A percentile compares a stretch with the other conserved stretches of the same genome.
Conservation (phyloP, 257 asterid genomes). For the Nicotiana paniculata region DNA sequence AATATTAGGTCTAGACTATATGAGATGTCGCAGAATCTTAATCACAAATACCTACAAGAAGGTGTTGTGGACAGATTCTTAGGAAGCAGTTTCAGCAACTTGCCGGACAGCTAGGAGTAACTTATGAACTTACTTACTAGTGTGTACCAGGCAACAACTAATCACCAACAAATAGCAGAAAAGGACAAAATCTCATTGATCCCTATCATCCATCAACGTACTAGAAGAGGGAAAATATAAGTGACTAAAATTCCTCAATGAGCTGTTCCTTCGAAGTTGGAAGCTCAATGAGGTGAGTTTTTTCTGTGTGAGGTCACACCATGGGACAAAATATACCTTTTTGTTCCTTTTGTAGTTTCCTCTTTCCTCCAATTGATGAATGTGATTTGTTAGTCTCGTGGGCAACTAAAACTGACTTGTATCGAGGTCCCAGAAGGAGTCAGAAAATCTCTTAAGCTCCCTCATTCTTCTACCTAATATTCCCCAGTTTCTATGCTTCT, state of each 20-base stretch:
- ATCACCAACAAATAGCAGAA: background rate
- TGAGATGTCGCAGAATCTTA: background rate
- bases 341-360: background rate
- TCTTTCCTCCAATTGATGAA: background rate
- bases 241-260: background rate
- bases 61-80: background rate
- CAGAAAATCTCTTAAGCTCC: background rate
- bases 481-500: background rate
- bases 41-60: constrained; percentile 3
- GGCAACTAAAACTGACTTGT: background rate
- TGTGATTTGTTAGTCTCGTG: background rate
- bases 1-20: background rate
- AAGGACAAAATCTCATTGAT: background rate
- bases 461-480: background rate
- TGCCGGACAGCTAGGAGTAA: background rate
- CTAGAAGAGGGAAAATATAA: background rate
- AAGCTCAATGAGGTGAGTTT: background rate
- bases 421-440: background rate
- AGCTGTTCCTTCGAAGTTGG: background rate
- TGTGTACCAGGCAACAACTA: background rate
- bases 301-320: background rate
- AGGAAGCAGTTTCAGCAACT: background rate
- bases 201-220: background rate
- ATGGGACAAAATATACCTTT: background rate
- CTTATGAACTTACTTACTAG: background rate